Base-by-base conservation (phyloP, 1,284 basidiomycete species). In the Tilletia walkeri region DNA sequence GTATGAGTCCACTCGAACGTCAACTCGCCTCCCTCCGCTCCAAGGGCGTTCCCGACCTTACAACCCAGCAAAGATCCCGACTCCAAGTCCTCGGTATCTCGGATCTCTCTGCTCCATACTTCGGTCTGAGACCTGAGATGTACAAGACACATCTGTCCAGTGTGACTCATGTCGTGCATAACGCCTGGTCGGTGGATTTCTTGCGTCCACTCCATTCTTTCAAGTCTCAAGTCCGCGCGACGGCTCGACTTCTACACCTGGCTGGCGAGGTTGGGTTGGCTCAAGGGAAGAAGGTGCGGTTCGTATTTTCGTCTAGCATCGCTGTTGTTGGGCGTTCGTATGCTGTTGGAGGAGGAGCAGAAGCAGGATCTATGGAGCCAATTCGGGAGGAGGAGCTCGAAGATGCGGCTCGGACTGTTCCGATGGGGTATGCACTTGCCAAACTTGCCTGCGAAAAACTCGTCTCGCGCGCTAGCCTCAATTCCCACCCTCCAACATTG, bases 141-240 rank as follows among this genome's bases (percentile, higher is more conserved):
- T 63, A 38, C 36, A 10, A 63, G 5, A 9, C 7, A 14, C 16
- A 39, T 36, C 4, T 18, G 12, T 18, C 36, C 36, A 3, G 4
- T 14, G 38, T 63, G 36, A 39, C 30, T 1, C 34, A 38, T 6
- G n/a, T 63, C 34, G 39, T 63, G 16, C 59, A 63, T 20, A 63
- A 63, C 38, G 59, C 59, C 12, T 63, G 59, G 59, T n/a, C 59
- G 2, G 34, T 63, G 1, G 59, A 63, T 20, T 63, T 63, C 59
- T 36, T 38, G 6, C 59, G 59, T n/a, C 59, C 59, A 1, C 34
- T 63, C 36, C 12, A 16, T 14, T 38, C 59, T 3, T 63, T 63
- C 14, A 34, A 34, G 16, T 18, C 30, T 16, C 59, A 63, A 12
- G 34, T 63, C 9, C 34, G 34, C 6, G 34, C 59, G 1, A 63